A percentile compares a stretch with the other conserved stretches of the same genome.
Conservation (phyloP, 2,329 filamentous ascomycete genomes). For the Cyanodermella asteris region DNA sequence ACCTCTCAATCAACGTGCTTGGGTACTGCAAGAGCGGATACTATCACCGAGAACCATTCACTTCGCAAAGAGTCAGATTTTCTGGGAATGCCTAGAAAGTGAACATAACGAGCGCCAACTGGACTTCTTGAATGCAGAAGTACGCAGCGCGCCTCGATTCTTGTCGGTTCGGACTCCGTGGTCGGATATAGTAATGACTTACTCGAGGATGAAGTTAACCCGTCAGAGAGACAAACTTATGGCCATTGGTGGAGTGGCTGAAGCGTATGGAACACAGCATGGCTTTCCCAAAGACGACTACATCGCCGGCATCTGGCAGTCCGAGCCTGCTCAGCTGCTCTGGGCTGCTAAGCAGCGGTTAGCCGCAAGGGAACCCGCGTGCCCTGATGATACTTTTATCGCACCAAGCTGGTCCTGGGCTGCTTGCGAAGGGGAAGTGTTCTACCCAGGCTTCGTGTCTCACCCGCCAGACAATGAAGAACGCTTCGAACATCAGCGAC, state of each 20-base stretch:
- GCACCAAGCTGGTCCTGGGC: no score
- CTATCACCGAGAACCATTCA: conserved; percentile 8
- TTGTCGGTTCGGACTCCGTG: no score
- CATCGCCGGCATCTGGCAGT: conserved; percentile 5
- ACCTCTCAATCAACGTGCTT: conserved; percentile 8
- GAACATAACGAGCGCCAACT: no score
- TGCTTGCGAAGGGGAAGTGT: no score
- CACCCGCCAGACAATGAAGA: no score
- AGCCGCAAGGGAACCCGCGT: no score
- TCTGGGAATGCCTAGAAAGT: conserved; percentile 8
- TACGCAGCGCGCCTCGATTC: no score
- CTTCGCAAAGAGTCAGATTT: conserved; percentile 6
- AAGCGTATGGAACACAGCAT: background rate
- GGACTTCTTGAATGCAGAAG: no score
- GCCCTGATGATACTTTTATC: no score
- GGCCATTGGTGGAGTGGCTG: conserved; percentile 6
- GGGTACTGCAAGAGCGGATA: conserved; percentile 9
- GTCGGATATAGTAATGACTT: conserved; percentile 2
- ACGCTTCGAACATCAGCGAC: no score
- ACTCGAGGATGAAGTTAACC: conserved; percentile 4
- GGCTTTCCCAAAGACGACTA: conserved; percentile 3
- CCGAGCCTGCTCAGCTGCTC: background rate
- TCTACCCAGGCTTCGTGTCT: no score
- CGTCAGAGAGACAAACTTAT: conserved; percentile 4
- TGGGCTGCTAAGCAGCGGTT: no score